Base-by-base conservation (phyloP, 208 protist species). In the Porcisia deanei region DNA sequence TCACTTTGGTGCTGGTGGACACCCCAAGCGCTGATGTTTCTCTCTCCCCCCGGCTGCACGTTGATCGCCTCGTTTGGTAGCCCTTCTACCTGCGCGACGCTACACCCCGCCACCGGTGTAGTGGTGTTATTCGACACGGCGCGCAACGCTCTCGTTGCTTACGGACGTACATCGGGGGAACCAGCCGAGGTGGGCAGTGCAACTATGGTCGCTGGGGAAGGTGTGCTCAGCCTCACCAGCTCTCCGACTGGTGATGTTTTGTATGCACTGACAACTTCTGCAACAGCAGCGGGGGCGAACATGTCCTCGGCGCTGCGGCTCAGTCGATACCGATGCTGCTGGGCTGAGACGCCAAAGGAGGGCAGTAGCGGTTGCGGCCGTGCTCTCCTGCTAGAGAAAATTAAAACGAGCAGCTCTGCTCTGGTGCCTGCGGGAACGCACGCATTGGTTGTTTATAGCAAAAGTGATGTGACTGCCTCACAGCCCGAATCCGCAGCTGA, bases 1-100 rank as follows among this genome's bases (percentile, higher is more conserved):
- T 5, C 57, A n/a, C 54, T 78, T 3, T 77, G 78, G 73, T 76
- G 71, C 60, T 82, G 78, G 78, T 82, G 78, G 78, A 78, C 78
- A 2, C 73, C 72, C 55, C 66, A 70, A 12, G 14, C 43, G 57
- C 34, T 82, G 22, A 22, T 78, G 30, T 77, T 82, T 37, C 49
- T 78, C 16, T 47, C 73, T 2, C 47, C 78, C 8, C 67, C 73
- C 52, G 71, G 65, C 47, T 66, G 73, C 12, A 45, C 67, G 1
- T 43, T 82, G 5, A 34, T 75, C 9, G 64, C 39, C 4, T 66
- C 73, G 10, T 68, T 71, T 49, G 54, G 37, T 14, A 54, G 52
- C 12, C 1, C 0, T 16, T 75, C 73, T 18, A 71, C 52, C 41
- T 82, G 78, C 68, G 60, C 52, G 53, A 71, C 78, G n/a, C 67